Base-by-base conservation (phyloP, 495 filamentous ascomycete species). In the Extremus antarcticus region DNA sequence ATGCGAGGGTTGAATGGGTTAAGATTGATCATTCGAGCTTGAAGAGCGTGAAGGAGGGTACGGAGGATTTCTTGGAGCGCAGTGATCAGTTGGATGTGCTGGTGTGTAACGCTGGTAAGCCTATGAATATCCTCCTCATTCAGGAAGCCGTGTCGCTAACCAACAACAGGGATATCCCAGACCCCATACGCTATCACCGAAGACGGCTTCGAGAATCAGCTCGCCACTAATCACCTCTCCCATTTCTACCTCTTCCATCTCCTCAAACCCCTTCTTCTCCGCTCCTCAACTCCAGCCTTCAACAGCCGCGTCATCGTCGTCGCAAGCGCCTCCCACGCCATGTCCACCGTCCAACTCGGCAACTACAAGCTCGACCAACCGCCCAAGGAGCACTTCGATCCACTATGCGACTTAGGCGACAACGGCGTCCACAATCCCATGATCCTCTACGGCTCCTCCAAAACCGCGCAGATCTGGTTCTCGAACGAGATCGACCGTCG, bases 221-320 rank as follows among this genome's bases (percentile, higher is more conserved):
- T 82, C 50, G 71, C 64, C 15, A 74, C 70, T 0, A 79, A 81
- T 60, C 73, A 79, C 56, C 66, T 78, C 1, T 68, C 61, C 13
- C 77, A 81, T 54, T 78, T 77, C 63, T 68, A 76, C 17, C 64
- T 80, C 20, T 76, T 78, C 62, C 51, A 71, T n/a, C 69, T 74
- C 1, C 70, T 80, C 19, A 66, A 70, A 54, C 65, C 66, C 7
- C 43, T 69, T 22, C 65, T 78, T 4, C 64, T 78, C 11, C 54
- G 65, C 15, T 65, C 64, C 22, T 66, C 71, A 0, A 68, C 68
- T 17, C 67, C 71, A 0, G 22, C 32, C 0, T 72, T 71, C 60
- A 46, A 69, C 57, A 76, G 74, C 16, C 66, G 74, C 10, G 73
- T 73, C 8, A 63, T 78, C 15, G 57, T 52, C 35, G 61, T 79